A percentile compares a stretch with the other conserved stretches of the same genome.
Conservation (phyloP, 2,329 filamentous ascomycete genomes). For the Phialemoniopsis sp. region DNA sequence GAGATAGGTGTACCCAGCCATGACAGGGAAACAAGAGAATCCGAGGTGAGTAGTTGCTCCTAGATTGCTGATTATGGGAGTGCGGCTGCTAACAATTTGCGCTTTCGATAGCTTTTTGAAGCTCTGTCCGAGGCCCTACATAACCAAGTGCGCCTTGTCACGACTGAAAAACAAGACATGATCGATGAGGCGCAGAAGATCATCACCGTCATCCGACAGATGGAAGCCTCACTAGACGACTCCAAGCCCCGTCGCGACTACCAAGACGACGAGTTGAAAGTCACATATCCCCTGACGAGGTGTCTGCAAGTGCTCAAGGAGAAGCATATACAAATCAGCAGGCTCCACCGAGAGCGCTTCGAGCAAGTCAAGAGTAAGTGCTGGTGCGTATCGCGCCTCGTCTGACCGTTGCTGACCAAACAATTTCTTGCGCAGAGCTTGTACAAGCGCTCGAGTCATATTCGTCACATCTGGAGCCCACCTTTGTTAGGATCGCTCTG, state of each 20-base stretch:
- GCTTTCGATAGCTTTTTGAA: conserved; percentile 83
- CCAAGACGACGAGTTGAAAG: conserved; percentile 60
- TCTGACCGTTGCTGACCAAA: too few relatives aligned
- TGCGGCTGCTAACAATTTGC: too few relatives aligned
- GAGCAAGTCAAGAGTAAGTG: conserved; percentile 88
- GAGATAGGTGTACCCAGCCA: conserved; percentile 94
- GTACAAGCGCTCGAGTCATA: conserved; percentile 93
- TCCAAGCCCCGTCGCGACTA: conserved; percentile 61
- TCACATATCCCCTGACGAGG: conserved; percentile 78
- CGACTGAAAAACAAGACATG: conserved; percentile 83
- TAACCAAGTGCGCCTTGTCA: conserved; percentile 81
- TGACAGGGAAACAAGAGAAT: conserved; percentile 85
- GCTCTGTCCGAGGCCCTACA: conserved; percentile 89
- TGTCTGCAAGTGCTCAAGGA: conserved; percentile 82
- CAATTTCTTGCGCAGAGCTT: conserved; percentile 65
- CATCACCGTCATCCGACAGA: conserved; percentile 83
- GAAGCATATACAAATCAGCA: conserved; percentile 76
- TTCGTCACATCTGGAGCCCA: conserved; percentile 87
- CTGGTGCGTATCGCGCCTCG: not conserved
- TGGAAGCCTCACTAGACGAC: conserved; percentile 87
- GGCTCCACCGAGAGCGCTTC: conserved; percentile 84
- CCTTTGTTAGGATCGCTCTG: conserved; percentile 80
- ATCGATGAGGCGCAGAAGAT: conserved; percentile 85
- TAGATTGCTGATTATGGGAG: too few relatives aligned
- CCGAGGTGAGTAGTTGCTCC: conserved; percentile 67